A percentile compares a stretch with the other conserved stretches of the same genome.
Conservation (phyloP, 495 filamentous ascomycete genomes). For the Halenospora varia region DNA sequence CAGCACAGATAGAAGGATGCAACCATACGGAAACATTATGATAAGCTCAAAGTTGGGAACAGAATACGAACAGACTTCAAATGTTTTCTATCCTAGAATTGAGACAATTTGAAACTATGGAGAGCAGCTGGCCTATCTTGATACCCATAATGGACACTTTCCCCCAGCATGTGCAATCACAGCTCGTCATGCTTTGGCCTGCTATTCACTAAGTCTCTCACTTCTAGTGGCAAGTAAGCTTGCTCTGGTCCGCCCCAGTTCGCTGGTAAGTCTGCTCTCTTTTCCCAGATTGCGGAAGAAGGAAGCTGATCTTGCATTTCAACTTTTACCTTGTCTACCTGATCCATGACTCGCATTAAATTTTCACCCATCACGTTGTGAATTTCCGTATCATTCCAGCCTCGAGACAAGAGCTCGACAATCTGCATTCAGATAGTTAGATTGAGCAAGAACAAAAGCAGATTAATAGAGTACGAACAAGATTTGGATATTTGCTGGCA, state of each 20-base stretch:
- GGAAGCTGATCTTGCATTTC: neutral
- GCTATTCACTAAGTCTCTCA: slow-evolving; percentile 32
- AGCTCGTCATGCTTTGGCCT: slow-evolving; percentile 29
- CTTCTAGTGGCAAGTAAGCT: slow-evolving; percentile 3
- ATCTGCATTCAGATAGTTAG: slow-evolving; percentile 1
- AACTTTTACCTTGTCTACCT: slow-evolving; percentile 4
- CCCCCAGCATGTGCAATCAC: slow-evolving; percentile 25
- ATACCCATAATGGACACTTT: too few species aligned
- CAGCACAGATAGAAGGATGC: too few species aligned
- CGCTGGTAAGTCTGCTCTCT: slow-evolving; percentile 2
- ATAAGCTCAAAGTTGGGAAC: too few species aligned
- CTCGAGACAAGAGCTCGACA: slow-evolving; percentile 2
- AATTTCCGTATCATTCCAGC: slow-evolving; percentile 9
- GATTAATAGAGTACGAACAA: neutral
- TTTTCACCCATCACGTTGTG: slow-evolving; percentile 6
- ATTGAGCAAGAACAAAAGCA: neutral
- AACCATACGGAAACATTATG: too few species aligned
- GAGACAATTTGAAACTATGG: too few species aligned
- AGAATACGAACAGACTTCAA: too few species aligned
- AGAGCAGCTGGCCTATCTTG: too few species aligned
- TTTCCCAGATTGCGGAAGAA: slow-evolving; percentile 6
- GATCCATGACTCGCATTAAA: slow-evolving; percentile 5
- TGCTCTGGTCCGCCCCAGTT: slow-evolving; percentile 6
- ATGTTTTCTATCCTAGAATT: too few species aligned
- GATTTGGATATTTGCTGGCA: slow-evolving; percentile 16